Percentiles rank a stretch among this genome's conserved stretches.
Evolutionary conservation across 1,284 basidiomycete genomes (phyloP).

Genomic region (Earliella scabrosa): DNA sequence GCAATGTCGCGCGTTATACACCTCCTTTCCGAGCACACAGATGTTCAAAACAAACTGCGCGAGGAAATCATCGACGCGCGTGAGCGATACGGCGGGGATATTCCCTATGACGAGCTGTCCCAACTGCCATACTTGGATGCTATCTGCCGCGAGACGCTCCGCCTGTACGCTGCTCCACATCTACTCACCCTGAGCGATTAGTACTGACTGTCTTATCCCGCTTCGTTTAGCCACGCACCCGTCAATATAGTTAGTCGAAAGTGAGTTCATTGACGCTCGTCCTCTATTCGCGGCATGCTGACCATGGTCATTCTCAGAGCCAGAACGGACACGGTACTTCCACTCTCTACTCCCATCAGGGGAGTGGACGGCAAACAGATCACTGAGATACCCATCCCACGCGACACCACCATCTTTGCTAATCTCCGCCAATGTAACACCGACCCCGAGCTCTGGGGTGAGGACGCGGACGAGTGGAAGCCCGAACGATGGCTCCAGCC

Average conservation of each 20-base stretch:
- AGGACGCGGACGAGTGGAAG: conserved; percentile 18
- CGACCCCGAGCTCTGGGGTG: conserved; percentile 12
- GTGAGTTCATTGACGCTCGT: background rate
- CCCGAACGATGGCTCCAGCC: conserved; percentile 15
- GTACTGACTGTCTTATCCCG: too few species aligned
- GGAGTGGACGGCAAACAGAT: conserved; percentile 17
- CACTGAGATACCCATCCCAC: conserved; percentile 8
- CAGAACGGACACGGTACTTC: background rate
- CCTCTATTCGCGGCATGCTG: background rate
- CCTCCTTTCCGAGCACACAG: conserved; percentile 8
- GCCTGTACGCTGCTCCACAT: conserved; percentile 15
- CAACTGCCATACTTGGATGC: conserved; percentile 17
- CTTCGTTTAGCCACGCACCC: conserved; percentile 5
- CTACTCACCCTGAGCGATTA: too few species aligned
- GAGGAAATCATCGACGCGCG: conserved; percentile 1
- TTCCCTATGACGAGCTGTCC: conserved; percentile 13
- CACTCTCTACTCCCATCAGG: conserved; percentile 10
- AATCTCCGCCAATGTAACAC: conserved; percentile 7
- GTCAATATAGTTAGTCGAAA: background rate
- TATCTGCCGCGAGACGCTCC: conserved; percentile 22
- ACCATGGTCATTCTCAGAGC: background rate
- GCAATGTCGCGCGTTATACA: conserved; percentile 11
- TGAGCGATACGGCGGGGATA: background rate
- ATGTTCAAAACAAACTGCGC: conserved; percentile 9
- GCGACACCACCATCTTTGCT: conserved; percentile 9